phyloP scores from a whole-genome alignment of 768 basidiomycete genomes.

The Tricholoma matsutake region DNA sequence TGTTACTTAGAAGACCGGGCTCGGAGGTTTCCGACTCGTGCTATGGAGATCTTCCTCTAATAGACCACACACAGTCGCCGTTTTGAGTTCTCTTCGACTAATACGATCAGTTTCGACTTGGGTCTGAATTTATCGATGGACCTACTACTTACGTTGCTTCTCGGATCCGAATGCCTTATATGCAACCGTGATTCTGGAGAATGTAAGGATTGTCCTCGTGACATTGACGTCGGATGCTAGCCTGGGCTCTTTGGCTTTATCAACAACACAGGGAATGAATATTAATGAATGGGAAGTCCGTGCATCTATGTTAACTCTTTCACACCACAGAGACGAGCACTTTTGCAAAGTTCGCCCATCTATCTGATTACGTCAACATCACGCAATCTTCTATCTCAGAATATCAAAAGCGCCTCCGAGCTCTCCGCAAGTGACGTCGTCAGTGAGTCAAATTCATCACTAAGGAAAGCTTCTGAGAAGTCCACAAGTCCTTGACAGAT shows the following conservation, averaged over 20 bases:
- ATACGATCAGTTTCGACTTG: not conserved
- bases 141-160: not conserved
- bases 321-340: not conserved
- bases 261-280: not conserved
- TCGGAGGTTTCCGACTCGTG: constrained; percentile 13
- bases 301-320: not conserved
- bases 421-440: not conserved
- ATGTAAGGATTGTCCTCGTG: not conserved
- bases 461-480: not conserved
- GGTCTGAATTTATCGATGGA: not conserved
- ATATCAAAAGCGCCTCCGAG: not conserved
- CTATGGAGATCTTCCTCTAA: constrained; percentile 1
- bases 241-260: not conserved
- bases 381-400: not conserved
- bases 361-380: not conserved
- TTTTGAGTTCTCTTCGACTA: not conserved
- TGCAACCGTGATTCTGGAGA: not conserved
- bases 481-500: not conserved
- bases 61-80: not conserved
- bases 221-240: not conserved
- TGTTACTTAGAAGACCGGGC: constrained; percentile 8
- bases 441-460: not conserved
- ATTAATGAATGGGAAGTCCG: not conserved
- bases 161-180: not conserved
- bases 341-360: not conserved